phyloP scores from a whole-genome alignment of 108 stramenopile genomes.

The Pelagomonas calceolata region DNA sequence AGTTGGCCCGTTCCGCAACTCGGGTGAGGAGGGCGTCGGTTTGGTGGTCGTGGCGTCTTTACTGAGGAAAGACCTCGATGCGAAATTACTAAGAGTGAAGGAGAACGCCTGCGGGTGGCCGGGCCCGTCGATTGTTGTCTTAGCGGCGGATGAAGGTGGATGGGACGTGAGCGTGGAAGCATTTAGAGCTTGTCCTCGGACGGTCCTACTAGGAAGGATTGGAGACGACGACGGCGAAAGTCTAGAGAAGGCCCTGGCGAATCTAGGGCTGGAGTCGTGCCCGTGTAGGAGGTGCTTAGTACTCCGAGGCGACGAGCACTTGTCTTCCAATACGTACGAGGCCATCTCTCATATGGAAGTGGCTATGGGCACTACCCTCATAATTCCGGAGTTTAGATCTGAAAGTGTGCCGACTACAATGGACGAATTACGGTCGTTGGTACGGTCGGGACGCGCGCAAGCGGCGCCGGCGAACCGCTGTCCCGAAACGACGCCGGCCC shows the following conservation, averaged over 20 bases:
- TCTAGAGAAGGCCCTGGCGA: background rate
- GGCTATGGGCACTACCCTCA: background rate
- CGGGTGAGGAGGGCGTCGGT: background rate
- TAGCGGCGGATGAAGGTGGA: background rate
- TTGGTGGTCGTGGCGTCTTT: background rate
- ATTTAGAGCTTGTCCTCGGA: background rate
- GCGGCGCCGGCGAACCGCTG: no score
- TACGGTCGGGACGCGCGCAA: no score
- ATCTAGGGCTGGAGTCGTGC: background rate
- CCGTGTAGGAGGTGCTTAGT: background rate
- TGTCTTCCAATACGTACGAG: background rate
- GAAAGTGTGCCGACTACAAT: no score
- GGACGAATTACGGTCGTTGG: no score
- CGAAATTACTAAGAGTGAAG: background rate
- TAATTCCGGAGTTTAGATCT: background rate
- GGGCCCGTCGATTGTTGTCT: background rate
- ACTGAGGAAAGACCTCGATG: background rate
- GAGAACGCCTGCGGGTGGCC: background rate
- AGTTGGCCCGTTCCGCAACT: no score
- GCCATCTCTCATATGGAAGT: background rate
- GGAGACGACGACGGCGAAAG: background rate
- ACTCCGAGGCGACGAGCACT: background rate
- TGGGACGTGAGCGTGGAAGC: background rate
- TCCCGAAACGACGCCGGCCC: no score
- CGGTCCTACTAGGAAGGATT: background rate